These are phyloP conservation scores for Fusarium verrucosum DNA, from an alignment of 2,329 filamentous ascomycete species.

Conservation along the genomic window DNA sequence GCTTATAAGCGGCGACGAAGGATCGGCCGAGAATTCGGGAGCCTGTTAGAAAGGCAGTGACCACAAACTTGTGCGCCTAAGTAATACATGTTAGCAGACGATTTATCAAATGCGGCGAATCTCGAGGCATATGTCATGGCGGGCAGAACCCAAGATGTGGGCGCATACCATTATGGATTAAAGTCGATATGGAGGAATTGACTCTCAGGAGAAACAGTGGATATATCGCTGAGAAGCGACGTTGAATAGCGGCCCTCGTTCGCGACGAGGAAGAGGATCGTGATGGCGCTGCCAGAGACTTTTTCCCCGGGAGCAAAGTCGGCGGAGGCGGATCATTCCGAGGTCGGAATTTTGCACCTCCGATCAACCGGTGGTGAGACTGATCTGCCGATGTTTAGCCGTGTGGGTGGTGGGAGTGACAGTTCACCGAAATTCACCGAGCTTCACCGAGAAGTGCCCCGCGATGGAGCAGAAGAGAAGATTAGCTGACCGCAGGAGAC, in stretches of 20 bases:
- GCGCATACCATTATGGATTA: slow-evolving; percentile 46
- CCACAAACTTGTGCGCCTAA: slow-evolving; percentile 87
- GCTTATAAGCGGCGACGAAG: slow-evolving; percentile 93
- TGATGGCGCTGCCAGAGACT: slow-evolving; percentile 37
- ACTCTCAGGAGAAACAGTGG: slow-evolving; percentile 4
- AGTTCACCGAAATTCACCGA: slow-evolving; percentile 1
- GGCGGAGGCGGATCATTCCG: slow-evolving; percentile 42
- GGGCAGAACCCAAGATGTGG: slow-evolving; percentile 7
- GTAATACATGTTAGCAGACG: slow-evolving; percentile 27
- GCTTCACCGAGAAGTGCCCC: slow-evolving; percentile 20
- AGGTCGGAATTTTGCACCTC: slow-evolving; percentile 46
- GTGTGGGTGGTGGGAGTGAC: not conserved
- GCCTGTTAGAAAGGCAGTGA: slow-evolving; percentile 92
- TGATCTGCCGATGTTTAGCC: slow-evolving; percentile 44
- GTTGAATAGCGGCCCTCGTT: slow-evolving; percentile 42
- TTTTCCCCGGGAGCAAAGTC: slow-evolving; percentile 42
- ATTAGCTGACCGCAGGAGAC: not conserved
- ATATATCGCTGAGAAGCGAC: slow-evolving; percentile 34
- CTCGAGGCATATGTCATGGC: slow-evolving; percentile 18
- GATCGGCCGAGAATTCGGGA: slow-evolving; percentile 91
- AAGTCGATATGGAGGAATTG: not conserved
- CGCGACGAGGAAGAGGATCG: slow-evolving; percentile 37
- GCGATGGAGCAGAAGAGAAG: not conserved
- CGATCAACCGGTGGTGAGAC: slow-evolving; percentile 31
- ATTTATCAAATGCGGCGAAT: slow-evolving; percentile 16